These are phyloP conservation scores for Hypoxylon sp. DNA, from an alignment of 2,329 filamentous ascomycete genomes.

Conservation along the genomic window DNA sequence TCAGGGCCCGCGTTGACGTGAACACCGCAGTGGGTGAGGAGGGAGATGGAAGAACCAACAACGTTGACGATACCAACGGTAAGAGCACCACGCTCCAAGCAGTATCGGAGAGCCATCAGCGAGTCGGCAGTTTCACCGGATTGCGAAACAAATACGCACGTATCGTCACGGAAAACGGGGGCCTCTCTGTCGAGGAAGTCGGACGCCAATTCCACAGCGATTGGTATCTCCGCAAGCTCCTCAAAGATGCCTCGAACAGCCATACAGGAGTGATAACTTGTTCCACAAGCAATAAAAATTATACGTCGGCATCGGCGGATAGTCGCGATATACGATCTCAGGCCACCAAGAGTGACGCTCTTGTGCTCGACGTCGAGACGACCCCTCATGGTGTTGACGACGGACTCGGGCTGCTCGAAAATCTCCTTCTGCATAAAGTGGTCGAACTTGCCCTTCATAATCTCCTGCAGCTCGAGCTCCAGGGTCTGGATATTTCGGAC, in stretches of 20 bases:
- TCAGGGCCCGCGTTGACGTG: slow-evolving; percentile 99
- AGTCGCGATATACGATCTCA: slow-evolving; percentile 95
- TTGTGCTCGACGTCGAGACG: slow-evolving; percentile 95
- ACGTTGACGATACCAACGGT: slow-evolving; percentile 99
- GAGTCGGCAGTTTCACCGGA: slow-evolving; percentile 99
- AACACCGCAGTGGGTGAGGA: slow-evolving; percentile 99
- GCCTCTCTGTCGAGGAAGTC: slow-evolving; percentile 98
- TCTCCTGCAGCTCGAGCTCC: slow-evolving; percentile 98
- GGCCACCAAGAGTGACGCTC: slow-evolving; percentile 93
- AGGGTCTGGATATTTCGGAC: slow-evolving; percentile 98
- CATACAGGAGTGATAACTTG: slow-evolving; percentile 99
- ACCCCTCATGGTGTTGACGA: slow-evolving; percentile 99
- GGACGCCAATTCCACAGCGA: slow-evolving; percentile 95
- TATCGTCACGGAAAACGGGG: slow-evolving; percentile 99
- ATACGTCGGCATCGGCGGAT: slow-evolving; percentile 97
- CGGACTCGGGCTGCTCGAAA: slow-evolving; percentile 99
- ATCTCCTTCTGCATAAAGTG: slow-evolving; percentile 99
- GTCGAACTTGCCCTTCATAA: slow-evolving; percentile 99
- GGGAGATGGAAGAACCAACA: slow-evolving; percentile 97
- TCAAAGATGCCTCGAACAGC: slow-evolving; percentile 98
- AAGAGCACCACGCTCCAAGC: slow-evolving; percentile 94
- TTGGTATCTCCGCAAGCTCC: slow-evolving; percentile 97
- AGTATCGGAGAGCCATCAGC: slow-evolving; percentile 96
- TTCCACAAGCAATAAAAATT: slow-evolving; percentile 99
- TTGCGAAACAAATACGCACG: slow-evolving; percentile 98